phyloP scores from a whole-genome alignment of 1,139 yeast genomes.

The Spathaspora sp. region DNA sequence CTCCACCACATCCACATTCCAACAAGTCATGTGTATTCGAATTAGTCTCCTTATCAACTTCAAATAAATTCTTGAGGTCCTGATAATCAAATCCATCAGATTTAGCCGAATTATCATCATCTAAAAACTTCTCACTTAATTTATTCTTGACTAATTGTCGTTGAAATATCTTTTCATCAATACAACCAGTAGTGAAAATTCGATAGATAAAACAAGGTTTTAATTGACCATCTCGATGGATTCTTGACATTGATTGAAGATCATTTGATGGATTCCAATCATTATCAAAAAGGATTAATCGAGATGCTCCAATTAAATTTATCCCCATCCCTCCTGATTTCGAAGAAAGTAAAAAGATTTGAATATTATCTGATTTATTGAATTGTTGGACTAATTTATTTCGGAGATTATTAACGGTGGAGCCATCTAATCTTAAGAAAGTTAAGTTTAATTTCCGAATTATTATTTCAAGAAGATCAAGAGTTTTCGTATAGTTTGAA shows the following conservation, averaged over 20 bases:
- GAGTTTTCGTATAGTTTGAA: slow-evolving; percentile 86
- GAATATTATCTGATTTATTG: slow-evolving; percentile 50
- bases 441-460: slow-evolving; percentile 51
- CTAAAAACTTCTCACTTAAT: slow-evolving; percentile 76
- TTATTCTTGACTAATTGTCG: slow-evolving; percentile 87
- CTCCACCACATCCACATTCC: slow-evolving; percentile 67
- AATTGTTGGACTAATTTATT: slow-evolving; percentile 67
- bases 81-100: slow-evolving; percentile 54
- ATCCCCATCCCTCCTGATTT: slow-evolving; percentile 95
- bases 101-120: slow-evolving; percentile 40
- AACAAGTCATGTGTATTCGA: slow-evolving; percentile 85
- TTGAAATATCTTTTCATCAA: slow-evolving; percentile 93
- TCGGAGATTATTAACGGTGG: slow-evolving; percentile 67
- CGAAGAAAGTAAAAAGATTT: slow-evolving; percentile 79
- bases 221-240: slow-evolving; percentile 90
- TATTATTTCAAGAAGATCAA: slow-evolving; percentile 69
- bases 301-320: slow-evolving; percentile 85
- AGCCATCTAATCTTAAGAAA: slow-evolving; percentile 77
- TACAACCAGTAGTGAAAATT: slow-evolving; percentile 80
- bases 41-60: slow-evolving; percentile 47
- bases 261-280: slow-evolving; percentile 97
- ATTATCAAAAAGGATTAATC: slow-evolving; percentile 79
- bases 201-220: slow-evolving; percentile 80
- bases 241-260: slow-evolving; percentile 92
- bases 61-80: slow-evolving; percentile 76